Conservation (phyloP, 2,329 filamentous ascomycete genomes). For the Diaporthe humulicola region DNA sequence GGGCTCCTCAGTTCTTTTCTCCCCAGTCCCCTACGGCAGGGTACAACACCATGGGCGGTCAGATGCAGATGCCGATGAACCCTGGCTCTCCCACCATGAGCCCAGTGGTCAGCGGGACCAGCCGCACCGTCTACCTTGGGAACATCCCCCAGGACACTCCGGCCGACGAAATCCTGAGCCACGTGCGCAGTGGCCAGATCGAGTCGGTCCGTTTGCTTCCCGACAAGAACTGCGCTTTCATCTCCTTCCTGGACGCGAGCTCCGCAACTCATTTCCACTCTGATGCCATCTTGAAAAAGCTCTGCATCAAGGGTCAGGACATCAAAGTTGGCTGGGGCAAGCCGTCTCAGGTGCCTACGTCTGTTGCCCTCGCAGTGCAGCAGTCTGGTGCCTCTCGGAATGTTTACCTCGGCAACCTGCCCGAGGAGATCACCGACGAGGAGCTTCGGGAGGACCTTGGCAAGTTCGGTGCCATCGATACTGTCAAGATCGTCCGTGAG, state of each 20-base stretch:
- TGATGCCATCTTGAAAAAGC: slow-evolving; percentile 99
- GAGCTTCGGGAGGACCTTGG: slow-evolving; percentile 94
- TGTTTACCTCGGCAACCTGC: slow-evolving; percentile 93
- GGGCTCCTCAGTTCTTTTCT: slow-evolving; percentile 83
- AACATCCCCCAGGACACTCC: slow-evolving; percentile 99
- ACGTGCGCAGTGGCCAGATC: slow-evolving; percentile 97
- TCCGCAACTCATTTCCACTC: slow-evolving; percentile 99
- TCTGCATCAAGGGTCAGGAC: slow-evolving; percentile 97
- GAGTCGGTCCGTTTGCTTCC: slow-evolving; percentile 97
- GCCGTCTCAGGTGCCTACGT: slow-evolving; percentile 96
- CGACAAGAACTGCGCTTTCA: slow-evolving; percentile 99
- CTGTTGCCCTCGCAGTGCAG: slow-evolving; percentile 96
- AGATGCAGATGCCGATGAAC: slow-evolving; percentile 68
- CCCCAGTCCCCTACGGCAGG: slow-evolving; percentile 88
- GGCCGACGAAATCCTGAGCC: slow-evolving; percentile 95
- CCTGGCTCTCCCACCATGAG: slow-evolving; percentile 82
- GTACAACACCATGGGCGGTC: slow-evolving; percentile 74
- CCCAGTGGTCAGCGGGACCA: slow-evolving; percentile 89
- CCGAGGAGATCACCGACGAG: slow-evolving; percentile 91
- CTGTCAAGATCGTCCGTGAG: slow-evolving; percentile 96
- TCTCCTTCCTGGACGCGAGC: slow-evolving; percentile 97
- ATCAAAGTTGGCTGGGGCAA: slow-evolving; percentile 99
- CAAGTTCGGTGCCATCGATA: slow-evolving; percentile 97
- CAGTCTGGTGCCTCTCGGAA: slow-evolving; percentile 97
- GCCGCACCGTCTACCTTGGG: slow-evolving; percentile 95